These are phyloP conservation scores for Lumnitzera littorea DNA, from an alignment of 345 rosid species.

Conservation along the genomic window DNA sequence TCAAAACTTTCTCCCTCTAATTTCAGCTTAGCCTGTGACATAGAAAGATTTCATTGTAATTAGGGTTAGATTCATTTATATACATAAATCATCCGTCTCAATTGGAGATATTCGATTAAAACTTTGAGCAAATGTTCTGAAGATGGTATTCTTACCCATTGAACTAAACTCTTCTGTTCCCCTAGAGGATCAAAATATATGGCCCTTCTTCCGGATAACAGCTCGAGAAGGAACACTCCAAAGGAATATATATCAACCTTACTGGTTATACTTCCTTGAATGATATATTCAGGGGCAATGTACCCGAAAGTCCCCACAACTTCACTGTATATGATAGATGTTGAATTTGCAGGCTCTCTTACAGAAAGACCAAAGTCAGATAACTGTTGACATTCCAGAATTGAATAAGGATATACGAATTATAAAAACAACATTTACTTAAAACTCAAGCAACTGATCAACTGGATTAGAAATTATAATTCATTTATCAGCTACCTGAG, in stretches of 20 bases:
- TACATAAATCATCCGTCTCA: too few relatives aligned
- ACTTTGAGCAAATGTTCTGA: neutral
- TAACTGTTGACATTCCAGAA: constrained; percentile 34
- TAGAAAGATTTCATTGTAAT: neutral
- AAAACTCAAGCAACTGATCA: too few relatives aligned
- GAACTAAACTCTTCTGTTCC: constrained; percentile 76
- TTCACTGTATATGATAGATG: constrained; percentile 47
- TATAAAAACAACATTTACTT: too few relatives aligned
- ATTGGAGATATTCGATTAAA: neutral
- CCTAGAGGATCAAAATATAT: constrained; percentile 41
- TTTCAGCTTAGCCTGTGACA: constrained; percentile 65
- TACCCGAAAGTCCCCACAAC: constrained; percentile 95
- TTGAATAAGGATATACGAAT: neutral
- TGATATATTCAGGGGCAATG: constrained; percentile 93
- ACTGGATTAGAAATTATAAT: too few relatives aligned
- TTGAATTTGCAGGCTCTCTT: constrained; percentile 61
- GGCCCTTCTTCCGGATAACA: constrained; percentile 75
- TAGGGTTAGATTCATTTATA: too few relatives aligned
- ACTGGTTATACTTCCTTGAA: constrained; percentile 88
- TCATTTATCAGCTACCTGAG: constrained; percentile 44
- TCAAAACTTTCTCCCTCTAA: constrained; percentile 47
- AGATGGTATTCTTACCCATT: constrained; percentile 65
- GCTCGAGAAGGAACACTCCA: constrained; percentile 84
- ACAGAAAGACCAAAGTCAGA: constrained; percentile 94
- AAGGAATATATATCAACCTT: constrained; percentile 88